Base-by-base conservation (phyloP, 1,139 yeast species). In the Yamadazyma blattariae region DNA sequence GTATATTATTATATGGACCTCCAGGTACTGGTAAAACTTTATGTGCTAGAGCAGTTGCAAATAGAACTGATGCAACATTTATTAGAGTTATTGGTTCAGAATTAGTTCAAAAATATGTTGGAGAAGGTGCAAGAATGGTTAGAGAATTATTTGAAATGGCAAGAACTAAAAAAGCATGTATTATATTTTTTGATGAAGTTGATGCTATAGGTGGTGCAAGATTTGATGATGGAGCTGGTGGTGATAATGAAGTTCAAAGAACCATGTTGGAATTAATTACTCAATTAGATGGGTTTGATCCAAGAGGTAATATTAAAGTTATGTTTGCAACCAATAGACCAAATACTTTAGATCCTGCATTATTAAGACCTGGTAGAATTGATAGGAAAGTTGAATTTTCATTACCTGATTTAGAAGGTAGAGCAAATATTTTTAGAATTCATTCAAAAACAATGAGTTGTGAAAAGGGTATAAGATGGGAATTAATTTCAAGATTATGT, bases 41-140 rank as follows among this genome's bases (percentile, higher is more conserved):
- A 40, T 92, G 97, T 71, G 98, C 98, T 0, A 77, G 98, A 56
- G 98, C 98, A 1, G 98, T 92, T 18, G 98, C 98, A 35, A 92
- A 92, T 61, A 81, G 98, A 70, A 92, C 98, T 2, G 98, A 92
- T 64, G 98, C 98, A 23, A 92, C 98, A 0, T 92, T 92, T 54
- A 92, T 92, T 47, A 80, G 98, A 56, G 98, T 92, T 37, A 92
- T 92, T 68, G 98, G 98, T 5, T 89, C 97, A 1, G 98, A 92
- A 64, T 75, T 92, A 58, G 98, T 92, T 26, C 98, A 92, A 61
- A 92, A 92, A 62, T 92, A 92, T 59, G 98, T 92, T 36, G 98
- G 98, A 57, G 98, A 92, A 67, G 98, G 98, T 67, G 98, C 98
- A 5, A 79, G 98, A 58, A 92, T 92, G 98, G 97, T 92, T 39